Evolutionary conservation across 225 moss, liverwort and hornwort genomes (phyloP), one percentile per base, ranked within the genome.

Genomic region (Asterella californica): DNA sequence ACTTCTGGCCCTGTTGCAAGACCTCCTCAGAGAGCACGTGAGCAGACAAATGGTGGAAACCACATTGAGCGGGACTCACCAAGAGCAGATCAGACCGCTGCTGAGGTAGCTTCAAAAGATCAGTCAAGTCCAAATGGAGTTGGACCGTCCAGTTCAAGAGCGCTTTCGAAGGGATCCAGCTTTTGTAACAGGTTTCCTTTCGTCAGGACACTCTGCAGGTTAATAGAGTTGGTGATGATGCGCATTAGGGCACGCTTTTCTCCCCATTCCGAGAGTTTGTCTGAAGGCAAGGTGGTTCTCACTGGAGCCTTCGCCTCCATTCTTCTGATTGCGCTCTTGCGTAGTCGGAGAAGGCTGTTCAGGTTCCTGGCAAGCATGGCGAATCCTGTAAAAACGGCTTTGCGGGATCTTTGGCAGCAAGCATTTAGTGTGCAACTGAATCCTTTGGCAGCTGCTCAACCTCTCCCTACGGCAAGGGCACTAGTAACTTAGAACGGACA

Each of bases 391-490:
- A 86, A 76, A 76, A 78, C 85, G 70, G 92, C 89, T 74, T 66
- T 93, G 34, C 70, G 83, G 61, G 97, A 95, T 78, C 84, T 99
- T 55, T 95, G 92, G 95, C 89, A 91, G 87, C 85, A 93, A 72
- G 97, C 94, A 11, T 99, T 99, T 79, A 95, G 83, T 90, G 90
- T 95, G 80, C 97, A 99, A 84, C 92, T 99, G 72, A 99, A 95
- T 82, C 95, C 97, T n/a, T 87, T 99, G 85, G 97, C 93, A 76
- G 89, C 92, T 75, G 87, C 90, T 52, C 84, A 87, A 77, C 90
- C 90, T 78, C 80, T 88, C 55, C 78, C 87, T 38, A 57, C 88
- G 50, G 18, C 75, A 70, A 83, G 82, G 61, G 30, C 77, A 64
- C 63, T 77, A 2, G 46, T 77, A 64, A n/a, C 63, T 48, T 77